Percentiles rank a stretch among this genome's conserved stretches.
phyloP scores from a whole-genome alignment of 2,329 filamentous ascomycete species.

The Cordyceps tenuipes region DNA sequence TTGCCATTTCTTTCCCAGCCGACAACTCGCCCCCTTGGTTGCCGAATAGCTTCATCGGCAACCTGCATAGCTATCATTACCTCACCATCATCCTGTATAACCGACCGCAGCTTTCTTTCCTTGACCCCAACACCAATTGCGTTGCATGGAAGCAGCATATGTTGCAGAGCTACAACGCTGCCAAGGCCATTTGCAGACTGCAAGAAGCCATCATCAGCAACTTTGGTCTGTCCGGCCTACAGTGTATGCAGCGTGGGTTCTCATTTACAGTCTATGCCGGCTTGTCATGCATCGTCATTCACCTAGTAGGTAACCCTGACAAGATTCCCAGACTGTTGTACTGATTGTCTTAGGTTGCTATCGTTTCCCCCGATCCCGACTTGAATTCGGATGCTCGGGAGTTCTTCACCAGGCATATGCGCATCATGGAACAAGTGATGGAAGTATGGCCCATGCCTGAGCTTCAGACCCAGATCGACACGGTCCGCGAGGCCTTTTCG shows the following conservation, averaged over 20 bases:
- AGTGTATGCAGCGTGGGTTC: conserved; percentile 89
- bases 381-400: conserved; percentile 77
- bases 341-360: conserved; percentile 57
- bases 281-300: conserved; percentile 84
- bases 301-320: conserved; percentile 59
- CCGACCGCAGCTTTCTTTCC: conserved; percentile 72
- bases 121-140: conserved; percentile 61
- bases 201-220: conserved; percentile 74
- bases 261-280: conserved; percentile 94
- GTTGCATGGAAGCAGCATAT: conserved; percentile 84
- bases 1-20: conserved; percentile 67
- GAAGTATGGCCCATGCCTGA: conserved; percentile 80
- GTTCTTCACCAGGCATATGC: conserved; percentile 90
- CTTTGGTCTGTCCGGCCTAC: conserved; percentile 70
- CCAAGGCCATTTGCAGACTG: conserved; percentile 75
- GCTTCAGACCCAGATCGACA: conserved; percentile 82
- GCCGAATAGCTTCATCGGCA: conserved; percentile 78
- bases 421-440: conserved; percentile 79
- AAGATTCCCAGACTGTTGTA: background rate
- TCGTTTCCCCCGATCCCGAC: conserved; percentile 86
- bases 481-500: conserved; percentile 83
- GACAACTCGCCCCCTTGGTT: conserved; percentile 79
- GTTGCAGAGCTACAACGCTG: conserved; percentile 74
- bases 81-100: conserved; percentile 80
- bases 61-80: conserved; percentile 83